Evolutionary conservation across 2,329 filamentous ascomycete species (phyloP), one percentile per base, ranked within the genome.

Genomic region (Colletotrichum theobromicola): DNA sequence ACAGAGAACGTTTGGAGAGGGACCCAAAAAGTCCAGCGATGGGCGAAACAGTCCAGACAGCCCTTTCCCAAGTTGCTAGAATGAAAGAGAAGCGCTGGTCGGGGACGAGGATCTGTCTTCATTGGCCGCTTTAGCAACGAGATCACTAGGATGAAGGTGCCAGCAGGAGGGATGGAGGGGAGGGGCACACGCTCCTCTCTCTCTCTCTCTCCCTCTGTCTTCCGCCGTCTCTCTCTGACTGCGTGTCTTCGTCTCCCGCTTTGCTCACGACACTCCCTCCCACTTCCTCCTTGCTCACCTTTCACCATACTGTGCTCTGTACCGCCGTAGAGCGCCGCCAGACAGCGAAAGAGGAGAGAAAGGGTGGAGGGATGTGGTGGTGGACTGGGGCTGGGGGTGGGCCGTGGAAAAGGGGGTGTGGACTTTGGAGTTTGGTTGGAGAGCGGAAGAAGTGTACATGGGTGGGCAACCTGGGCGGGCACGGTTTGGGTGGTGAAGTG

Each of bases 161-260:
- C 64, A 71, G 71, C 24, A 66, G 62, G 72, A 75, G 66, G 71
- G 71, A 66, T 55, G 71, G 74, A 67, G 55, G 66, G 74, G 73
- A 73, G 66, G 70, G 67, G 57, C 42, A 50, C 42, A 50, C n/a
- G 21, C 42, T 50, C 42, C n/a, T 9, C 30, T 32, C 37, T 42
- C 34, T 63, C 50, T 64, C 46, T 64, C 34, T 50, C 42, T 53
- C 63, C 50, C 34, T 50, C 42, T 53, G 42, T 34, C 63, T 35
- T 30, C 21, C 42, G 62, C 34, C 34, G 32, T 62, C n/a, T 42
- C n/a, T 28, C n/a, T 18, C 28, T 61, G n/a, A n/a, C 53, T 21
- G 42, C 42, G 42, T 50, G n/a, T 50, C 42, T 50, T 50, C 42
- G 42, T 50, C 42, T 50, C 42, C 24, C 42, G 28, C 32, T 35